phyloP scores from a whole-genome alignment of 768 basidiomycete species.

The Vishniacozyma victoriae region DNA sequence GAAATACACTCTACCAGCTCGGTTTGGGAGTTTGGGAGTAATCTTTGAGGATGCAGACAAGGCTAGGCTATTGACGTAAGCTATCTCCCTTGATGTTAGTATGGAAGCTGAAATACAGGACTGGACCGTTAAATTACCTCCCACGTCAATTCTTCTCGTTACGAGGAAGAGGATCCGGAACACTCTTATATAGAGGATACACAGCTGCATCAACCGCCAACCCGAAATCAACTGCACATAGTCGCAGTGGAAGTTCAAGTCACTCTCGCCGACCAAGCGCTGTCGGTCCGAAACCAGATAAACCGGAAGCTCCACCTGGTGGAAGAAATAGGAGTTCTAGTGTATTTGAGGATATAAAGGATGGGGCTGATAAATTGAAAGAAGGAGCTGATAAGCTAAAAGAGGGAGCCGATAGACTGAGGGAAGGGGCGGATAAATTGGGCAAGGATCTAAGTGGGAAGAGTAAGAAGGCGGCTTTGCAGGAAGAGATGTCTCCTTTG shows the following conservation, averaged over 20 bases:
- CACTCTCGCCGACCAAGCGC: no score
- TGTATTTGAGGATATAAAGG: no score
- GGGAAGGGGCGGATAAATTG: no score
- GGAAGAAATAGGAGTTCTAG: no score
- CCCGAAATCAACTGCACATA: slow-evolving; percentile 4
- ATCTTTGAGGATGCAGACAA: slow-evolving; percentile 49
- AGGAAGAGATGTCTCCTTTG: slow-evolving; percentile 43
- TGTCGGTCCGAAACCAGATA: no score
- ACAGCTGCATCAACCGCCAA: slow-evolving; percentile 35
- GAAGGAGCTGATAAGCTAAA: no score
- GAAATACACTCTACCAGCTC: slow-evolving; percentile 39
- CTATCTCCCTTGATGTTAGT: not conserved
- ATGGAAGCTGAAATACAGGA: slow-evolving; percentile 10
- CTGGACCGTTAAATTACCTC: slow-evolving; percentile 38
- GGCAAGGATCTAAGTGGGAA: no score
- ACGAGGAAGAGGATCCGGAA: slow-evolving; percentile 42
- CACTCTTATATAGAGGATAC: slow-evolving; percentile 48
- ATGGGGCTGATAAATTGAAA: no score
- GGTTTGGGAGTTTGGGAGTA: slow-evolving; percentile 36
- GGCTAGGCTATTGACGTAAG: slow-evolving; percentile 47
- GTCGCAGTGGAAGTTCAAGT: not conserved
- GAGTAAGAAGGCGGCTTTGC: slow-evolving; percentile 9
- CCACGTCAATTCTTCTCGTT: slow-evolving; percentile 45
- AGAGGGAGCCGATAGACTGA: no score
- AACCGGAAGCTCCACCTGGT: no score